Conservation (phyloP, 2,329 filamentous ascomycete genomes). For the Biscogniauxia sp. region DNA sequence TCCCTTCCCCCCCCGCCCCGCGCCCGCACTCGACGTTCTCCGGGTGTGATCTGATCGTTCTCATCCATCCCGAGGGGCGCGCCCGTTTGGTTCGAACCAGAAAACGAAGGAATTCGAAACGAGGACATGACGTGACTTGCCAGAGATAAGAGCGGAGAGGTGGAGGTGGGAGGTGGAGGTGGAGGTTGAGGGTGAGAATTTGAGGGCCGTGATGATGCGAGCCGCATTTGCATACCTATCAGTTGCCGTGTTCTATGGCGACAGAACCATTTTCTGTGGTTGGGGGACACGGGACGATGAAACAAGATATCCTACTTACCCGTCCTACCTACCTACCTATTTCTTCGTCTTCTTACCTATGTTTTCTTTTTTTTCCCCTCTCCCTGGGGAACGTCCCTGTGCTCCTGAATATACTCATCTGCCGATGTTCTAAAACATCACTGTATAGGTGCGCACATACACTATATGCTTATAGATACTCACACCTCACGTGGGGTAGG, state of each 20-base stretch:
- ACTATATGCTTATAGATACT: not conserved
- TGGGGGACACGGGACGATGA: not conserved
- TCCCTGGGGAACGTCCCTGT: no score
- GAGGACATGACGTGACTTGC: not conserved
- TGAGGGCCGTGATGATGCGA: not conserved
- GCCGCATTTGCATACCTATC: not conserved
- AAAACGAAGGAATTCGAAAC: not conserved
- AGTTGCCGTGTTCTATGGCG: not conserved
- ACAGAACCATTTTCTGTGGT: not conserved
- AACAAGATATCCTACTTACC: not conserved
- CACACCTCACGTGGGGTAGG: no score
- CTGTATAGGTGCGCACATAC: not conserved
- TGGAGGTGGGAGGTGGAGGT: not conserved
- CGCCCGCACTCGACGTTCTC: no score
- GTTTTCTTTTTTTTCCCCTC: not conserved
- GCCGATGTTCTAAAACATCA: not conserved
- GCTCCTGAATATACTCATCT: not conserved
- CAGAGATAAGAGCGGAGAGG: not conserved
- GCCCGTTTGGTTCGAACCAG: not conserved
- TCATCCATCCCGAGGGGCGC: not conserved
- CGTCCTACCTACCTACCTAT: not conserved
- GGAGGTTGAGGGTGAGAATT: not conserved
- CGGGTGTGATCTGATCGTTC: not conserved
- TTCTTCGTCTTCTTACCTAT: not conserved
- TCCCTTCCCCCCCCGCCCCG: no score